Percentiles rank a stretch among this genome's conserved stretches.
These are phyloP conservation scores for Exobasidium rhododendri DNA, from an alignment of 1,284 basidiomycete genomes.

Conservation along the genomic window DNA sequence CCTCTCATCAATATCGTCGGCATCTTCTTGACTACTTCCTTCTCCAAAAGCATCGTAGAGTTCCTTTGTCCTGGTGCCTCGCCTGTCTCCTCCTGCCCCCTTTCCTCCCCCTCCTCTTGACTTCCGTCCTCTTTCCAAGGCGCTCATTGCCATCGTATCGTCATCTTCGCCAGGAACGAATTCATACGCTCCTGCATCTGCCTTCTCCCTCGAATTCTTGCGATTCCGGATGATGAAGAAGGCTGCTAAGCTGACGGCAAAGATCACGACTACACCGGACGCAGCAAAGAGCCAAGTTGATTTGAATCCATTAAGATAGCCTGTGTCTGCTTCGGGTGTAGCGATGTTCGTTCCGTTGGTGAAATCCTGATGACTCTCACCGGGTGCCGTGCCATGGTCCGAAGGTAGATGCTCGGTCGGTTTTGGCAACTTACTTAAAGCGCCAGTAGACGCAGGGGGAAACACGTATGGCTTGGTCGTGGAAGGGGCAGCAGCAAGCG, in stretches of 20 bases:
- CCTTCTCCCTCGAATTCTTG: constrained; percentile 56
- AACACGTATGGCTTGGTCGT: constrained; percentile 24
- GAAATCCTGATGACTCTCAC: constrained; percentile 51
- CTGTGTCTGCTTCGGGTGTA: constrained; percentile 65
- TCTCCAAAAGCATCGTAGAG: constrained; percentile 57
- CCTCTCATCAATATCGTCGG: constrained; percentile 14
- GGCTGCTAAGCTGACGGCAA: constrained; percentile 66
- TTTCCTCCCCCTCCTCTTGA: constrained; percentile 15
- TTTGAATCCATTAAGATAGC: constrained; percentile 77
- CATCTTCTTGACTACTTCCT: constrained; percentile 52
- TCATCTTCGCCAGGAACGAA: constrained; percentile 69
- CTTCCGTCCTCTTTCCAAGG: constrained; percentile 23
- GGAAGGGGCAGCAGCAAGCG: constrained; percentile 61
- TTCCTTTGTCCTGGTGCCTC: constrained; percentile 48
- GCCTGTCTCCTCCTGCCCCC: background rate
- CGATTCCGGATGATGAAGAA: constrained; percentile 64
- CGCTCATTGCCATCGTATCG: constrained; percentile 47
- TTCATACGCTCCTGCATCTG: constrained; percentile 60
- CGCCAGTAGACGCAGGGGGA: constrained; percentile 25
- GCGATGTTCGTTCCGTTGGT: constrained; percentile 50
- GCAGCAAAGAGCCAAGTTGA: constrained; percentile 83
- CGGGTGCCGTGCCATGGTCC: constrained; percentile 66
- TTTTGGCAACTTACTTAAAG: constrained; percentile 61
- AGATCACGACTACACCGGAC: constrained; percentile 67
- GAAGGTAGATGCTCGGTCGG: constrained; percentile 83